These are phyloP conservation scores for Vitis hybrid DNA, from an alignment of 177 flowering plant species.

Conservation along the genomic window DNA sequence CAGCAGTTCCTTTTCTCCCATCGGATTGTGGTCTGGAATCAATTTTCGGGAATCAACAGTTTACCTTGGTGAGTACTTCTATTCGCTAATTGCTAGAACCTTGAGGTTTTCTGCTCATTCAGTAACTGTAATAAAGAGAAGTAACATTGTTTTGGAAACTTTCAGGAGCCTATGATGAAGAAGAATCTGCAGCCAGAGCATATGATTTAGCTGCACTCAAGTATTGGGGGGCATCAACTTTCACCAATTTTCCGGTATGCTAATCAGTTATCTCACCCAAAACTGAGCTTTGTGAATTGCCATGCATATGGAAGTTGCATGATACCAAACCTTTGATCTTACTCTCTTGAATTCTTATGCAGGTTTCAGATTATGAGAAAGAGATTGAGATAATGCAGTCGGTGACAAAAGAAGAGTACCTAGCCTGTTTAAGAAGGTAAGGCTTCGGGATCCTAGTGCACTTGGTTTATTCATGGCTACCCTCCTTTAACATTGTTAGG, in stretches of 20 bases:
- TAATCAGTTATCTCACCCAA: neutral
- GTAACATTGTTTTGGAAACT: neutral
- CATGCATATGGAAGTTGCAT: no score
- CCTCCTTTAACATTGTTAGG: neutral
- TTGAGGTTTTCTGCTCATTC: neutral
- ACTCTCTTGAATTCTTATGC: neutral
- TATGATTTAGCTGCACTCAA: conserved; percentile 67
- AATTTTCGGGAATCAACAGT: conserved; percentile 25
- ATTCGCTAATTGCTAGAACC: neutral
- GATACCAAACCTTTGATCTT: neutral
- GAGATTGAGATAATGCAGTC: conserved; percentile 56
- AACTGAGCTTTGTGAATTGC: neutral
- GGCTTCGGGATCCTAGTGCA: neutral
- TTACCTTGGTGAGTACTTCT: conserved; percentile 45
- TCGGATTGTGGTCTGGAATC: conserved; percentile 9
- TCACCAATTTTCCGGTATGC: conserved; percentile 59
- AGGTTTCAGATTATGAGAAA: conserved; percentile 46
- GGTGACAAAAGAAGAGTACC: conserved; percentile 53
- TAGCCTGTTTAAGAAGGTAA: conserved; percentile 45
- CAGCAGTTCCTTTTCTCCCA: neutral
- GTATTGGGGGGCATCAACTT: conserved; percentile 62
- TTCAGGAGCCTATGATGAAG: conserved; percentile 63
- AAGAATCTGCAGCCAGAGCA: conserved; percentile 67
- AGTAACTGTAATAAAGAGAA: neutral
- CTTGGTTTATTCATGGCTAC: neutral